Evolutionary conservation across 2,329 filamentous ascomycete genomes (phyloP).

Genomic region (Aurifilum marmelostoma): DNA sequence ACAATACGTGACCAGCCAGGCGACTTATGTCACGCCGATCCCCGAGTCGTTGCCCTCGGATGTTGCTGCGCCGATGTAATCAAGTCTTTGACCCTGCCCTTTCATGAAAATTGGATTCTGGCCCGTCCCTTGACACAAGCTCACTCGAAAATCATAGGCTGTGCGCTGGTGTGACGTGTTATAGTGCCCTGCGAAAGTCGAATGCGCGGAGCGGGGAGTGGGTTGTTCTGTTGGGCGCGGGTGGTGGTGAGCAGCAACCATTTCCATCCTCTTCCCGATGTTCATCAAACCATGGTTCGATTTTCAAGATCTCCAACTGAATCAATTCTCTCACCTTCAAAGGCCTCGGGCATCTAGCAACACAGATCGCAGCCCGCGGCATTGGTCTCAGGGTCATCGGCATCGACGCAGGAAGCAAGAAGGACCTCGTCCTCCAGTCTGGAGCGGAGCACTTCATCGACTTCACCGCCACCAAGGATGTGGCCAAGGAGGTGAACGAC

Average conservation of each 20-base stretch:
- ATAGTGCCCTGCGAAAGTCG: constrained; percentile 65
- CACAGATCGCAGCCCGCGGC: constrained; percentile 24
- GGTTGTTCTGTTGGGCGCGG: constrained; percentile 63
- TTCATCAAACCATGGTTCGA: constrained; percentile 60
- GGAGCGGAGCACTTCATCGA: constrained; percentile 70
- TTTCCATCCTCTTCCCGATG: neutral
- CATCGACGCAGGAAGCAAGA: constrained; percentile 29
- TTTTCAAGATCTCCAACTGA: neutral
- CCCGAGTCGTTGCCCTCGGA: constrained; percentile 63
- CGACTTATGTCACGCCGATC: constrained; percentile 71
- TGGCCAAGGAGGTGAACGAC: constrained; percentile 56
- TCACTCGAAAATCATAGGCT: constrained; percentile 9
- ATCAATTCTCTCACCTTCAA: neutral
- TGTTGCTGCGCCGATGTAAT: constrained; percentile 63
- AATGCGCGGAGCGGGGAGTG: constrained; percentile 61
- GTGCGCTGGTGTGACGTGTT: constrained; percentile 62
- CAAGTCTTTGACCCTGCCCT: neutral
- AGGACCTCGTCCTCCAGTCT: constrained; percentile 42
- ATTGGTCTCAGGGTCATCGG: constrained; percentile 29
- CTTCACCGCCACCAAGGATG: constrained; percentile 47
- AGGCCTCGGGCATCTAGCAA: constrained; percentile 26
- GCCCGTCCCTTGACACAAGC: neutral
- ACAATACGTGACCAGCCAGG: constrained; percentile 66
- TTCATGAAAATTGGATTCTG: neutral
- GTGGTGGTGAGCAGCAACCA: constrained; percentile 62